Evolutionary conservation across 805 yeast genomes (phyloP).

Genomic region (Ascoidea rubescens): DNA sequence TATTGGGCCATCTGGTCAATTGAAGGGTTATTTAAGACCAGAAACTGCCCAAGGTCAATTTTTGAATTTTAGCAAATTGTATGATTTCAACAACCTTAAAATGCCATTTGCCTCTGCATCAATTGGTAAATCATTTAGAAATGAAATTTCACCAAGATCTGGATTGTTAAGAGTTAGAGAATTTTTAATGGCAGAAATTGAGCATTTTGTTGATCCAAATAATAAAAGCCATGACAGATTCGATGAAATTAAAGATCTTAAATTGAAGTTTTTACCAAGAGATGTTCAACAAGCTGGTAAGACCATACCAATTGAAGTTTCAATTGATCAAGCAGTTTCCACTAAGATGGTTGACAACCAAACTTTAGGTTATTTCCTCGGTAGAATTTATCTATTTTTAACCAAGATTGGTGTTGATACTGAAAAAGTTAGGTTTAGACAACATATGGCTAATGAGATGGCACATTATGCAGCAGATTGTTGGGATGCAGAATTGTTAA

Average conservation of each 20-base stretch:
- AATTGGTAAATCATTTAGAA: constrained; percentile 96
- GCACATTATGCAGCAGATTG: constrained; percentile 99
- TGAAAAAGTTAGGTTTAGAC: constrained; percentile 82
- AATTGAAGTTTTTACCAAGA: constrained; percentile 71
- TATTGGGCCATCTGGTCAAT: constrained; percentile 95
- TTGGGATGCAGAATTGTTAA: constrained; percentile 97
- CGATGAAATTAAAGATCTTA: constrained; percentile 56
- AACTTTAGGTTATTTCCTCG: constrained; percentile 93
- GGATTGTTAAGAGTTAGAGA: constrained; percentile 97
- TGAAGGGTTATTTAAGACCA: constrained; percentile 93
- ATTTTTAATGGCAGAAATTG: constrained; percentile 98
- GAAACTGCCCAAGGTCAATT: constrained; percentile 99
- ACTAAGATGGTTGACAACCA: constrained; percentile 88
- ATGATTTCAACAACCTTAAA: constrained; percentile 87
- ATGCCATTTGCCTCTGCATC: constrained; percentile 99
- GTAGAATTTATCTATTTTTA: constrained; percentile 80
- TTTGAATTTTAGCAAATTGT: constrained; percentile 82
- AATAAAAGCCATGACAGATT: constrained; percentile 77
- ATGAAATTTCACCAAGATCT: constrained; percentile 96
- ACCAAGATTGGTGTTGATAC: constrained; percentile 83
- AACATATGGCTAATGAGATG: constrained; percentile 98
- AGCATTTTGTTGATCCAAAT: constrained; percentile 91
- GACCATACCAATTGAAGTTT: constrained; percentile 44
- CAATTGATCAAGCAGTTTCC: constrained; percentile 84
- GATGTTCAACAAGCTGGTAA: constrained; percentile 79